Conservation (phyloP, 169 alveolate genomes). For the Plasmodium ovale region DNA sequence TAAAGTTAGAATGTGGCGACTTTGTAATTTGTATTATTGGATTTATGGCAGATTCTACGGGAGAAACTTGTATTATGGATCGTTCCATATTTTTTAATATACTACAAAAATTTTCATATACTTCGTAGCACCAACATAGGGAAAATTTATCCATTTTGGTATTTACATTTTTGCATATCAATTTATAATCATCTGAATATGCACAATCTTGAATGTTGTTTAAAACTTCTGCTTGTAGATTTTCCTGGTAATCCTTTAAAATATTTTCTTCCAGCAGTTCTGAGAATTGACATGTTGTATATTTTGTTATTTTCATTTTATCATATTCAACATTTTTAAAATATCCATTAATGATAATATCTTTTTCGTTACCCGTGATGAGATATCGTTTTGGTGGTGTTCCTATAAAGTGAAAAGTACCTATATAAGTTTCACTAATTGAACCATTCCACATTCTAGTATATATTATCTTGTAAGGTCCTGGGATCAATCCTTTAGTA, state of each 20-base stretch:
- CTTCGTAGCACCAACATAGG: conserved; percentile 66
- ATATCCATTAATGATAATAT: conserved; percentile 46
- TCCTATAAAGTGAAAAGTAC: conserved; percentile 51
- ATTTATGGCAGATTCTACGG: conserved; percentile 12
- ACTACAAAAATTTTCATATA: background rate
- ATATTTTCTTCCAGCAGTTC: background rate
- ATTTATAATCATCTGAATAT: conserved; percentile 22
- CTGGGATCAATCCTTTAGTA: conserved; percentile 20
- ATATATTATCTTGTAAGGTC: conserved; percentile 63
- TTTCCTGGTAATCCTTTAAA: background rate
- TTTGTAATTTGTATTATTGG: conserved; percentile 50
- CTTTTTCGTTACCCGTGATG: background rate
- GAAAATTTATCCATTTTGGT: background rate
- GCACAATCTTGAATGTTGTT: conserved; percentile 8
- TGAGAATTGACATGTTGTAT: conserved; percentile 31
- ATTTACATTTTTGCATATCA: conserved; percentile 25
- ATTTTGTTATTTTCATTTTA: conserved; percentile 20
- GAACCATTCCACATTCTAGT: conserved; percentile 15
- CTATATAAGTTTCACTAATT: conserved; percentile 31
- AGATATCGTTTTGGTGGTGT: conserved; percentile 19
- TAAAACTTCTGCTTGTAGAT: conserved; percentile 11
- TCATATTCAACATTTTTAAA: conserved; percentile 34
- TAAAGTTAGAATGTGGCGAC: conserved; percentile 31
- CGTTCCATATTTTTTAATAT: background rate
- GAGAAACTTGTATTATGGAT: conserved; percentile 23